Evolutionary conservation across 768 basidiomycete species (phyloP), one percentile per base, ranked within the genome.

Genomic region (Boletus sensibilis): DNA sequence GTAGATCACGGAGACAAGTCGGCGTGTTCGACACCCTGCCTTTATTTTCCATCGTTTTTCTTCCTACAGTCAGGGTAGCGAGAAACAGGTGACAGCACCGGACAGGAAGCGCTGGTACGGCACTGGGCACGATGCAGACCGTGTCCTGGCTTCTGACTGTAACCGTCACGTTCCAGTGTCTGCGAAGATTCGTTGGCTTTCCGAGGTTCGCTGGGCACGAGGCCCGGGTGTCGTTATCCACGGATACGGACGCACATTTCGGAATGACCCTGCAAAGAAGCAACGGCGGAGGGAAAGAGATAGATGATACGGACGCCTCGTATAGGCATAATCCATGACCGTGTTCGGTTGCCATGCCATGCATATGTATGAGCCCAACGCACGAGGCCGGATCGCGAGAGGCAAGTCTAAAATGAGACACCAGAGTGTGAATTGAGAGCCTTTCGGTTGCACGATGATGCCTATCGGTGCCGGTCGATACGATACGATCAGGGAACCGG

Each of bases 241-340:
- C 47, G 21, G 14, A 16, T 20, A 35, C 20, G 20, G 45, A 14
- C 14, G 13, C 21, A 41, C 56, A 37, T 42, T 29, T 14, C 35
- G 39, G 45, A 7, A 39, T 18, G 57, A 51, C 57, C 57, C 57
- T 58, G 57, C 13, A 21, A 18, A 56, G 37, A 38, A 56, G 55
- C 25, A 25, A 13, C 10, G 21, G 42, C n/a, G 40, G 41, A 43
- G 41, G 53, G 53, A 56, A 42, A 34, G 50, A 25, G 50, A 48
- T 46, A 46, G 33, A 46, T 2, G 52, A 53, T 49, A 53, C 11
- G 25, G 44, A 31, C 14, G 16, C 11, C 40, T 27, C 43, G 16
- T 16, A 29, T 27, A 18, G 25, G 21, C 12, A 40, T 18, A 27
- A 18, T 12, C 44, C 29, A 8, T 7, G 29, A 31, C 31, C 31